Evolutionary conservation across 768 basidiomycete species (phyloP), one percentile per base, ranked within the genome.

Genomic region (Daedaleopsis sinensis): DNA sequence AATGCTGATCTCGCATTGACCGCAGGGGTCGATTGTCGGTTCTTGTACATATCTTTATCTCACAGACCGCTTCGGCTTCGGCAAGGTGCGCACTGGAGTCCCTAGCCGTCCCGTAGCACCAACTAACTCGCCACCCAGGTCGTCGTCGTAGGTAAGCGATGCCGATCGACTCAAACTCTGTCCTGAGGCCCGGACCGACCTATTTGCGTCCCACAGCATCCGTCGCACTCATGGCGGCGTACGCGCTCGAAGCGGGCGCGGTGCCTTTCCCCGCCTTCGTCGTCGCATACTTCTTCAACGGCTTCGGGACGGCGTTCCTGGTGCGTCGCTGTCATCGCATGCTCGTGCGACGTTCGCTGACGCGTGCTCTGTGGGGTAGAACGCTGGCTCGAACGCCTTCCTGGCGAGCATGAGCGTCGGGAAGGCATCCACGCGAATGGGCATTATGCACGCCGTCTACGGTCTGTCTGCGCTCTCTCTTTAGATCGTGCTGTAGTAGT

Each of bases 311-410:
- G 15, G 61, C 73, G 4, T 59, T 50, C 24, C 52, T 63, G 21
- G 62, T 63, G 23, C 27, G 62, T 53, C 7, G 1, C 1, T 12
- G 11, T 37, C 21, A 4, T 16, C 5, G 13, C 4, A 53, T 47
- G 24, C 21, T 37, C 15, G 1, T 49, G 21, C 7, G 9, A 21
- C 23, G 21, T 12, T 8, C 11, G 23, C 47, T 49, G 7, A 24
- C 19, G 4, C 8, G 44, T n/a, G 21, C 18, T 46, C 6, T n/a
- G 8, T 12, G 47, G 21, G 65, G 27, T 61, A 90, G 84, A 84
- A 89, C 60, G 88, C 89, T 0, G 88, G 89, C 74, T 82, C 88
- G 1, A 89, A 89, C 67, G 87, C 85, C 9, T 91, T 82, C 63
- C 83, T 92, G 13, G 88, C 87, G 1, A 79, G 76, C 49, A 74